These are phyloP conservation scores for Dactylorhiza incarnata DNA, from an alignment of 106 monocot genomes.

Conservation along the genomic window DNA sequence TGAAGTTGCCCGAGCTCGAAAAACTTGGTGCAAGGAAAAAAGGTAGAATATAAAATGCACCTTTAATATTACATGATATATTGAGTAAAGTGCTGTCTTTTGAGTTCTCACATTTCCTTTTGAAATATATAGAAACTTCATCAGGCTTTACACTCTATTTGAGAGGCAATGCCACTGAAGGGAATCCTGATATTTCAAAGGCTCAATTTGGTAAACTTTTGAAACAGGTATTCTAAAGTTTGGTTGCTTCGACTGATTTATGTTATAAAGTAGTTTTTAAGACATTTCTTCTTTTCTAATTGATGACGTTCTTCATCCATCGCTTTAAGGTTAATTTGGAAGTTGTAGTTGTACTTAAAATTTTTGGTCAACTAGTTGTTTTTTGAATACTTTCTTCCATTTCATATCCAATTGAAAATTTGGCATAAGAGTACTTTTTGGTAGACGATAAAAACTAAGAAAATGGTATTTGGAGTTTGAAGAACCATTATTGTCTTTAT, in stretches of 20 bases:
- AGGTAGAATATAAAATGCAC: conserved; percentile 27
- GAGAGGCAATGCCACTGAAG: conserved; percentile 59
- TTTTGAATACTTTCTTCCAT: not conserved
- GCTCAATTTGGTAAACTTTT: conserved; percentile 75
- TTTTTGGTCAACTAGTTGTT: not conserved
- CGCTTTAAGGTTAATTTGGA: not conserved
- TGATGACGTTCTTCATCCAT: not conserved
- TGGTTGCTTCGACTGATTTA: not conserved
- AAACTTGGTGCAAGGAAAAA: conserved; percentile 37
- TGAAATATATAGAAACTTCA: conserved; percentile 28
- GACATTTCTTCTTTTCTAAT: not conserved
- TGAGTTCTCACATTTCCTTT: not conserved
- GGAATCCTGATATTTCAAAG: conserved; percentile 55
- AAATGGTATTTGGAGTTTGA: too few species aligned
- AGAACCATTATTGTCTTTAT: too few species aligned
- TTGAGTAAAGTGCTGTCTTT: not conserved
- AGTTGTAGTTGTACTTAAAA: not conserved
- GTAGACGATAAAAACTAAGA: too few species aligned
- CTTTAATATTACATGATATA: not conserved
- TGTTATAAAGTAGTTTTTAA: not conserved
- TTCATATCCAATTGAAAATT: not conserved
- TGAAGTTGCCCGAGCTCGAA: conserved; percentile 56
- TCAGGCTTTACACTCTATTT: conserved; percentile 53
- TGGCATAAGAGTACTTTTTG: too few species aligned
- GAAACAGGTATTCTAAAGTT: conserved; percentile 53